phyloP scores from a whole-genome alignment of 768 basidiomycete species.

The Trametes gibbosa region DNA sequence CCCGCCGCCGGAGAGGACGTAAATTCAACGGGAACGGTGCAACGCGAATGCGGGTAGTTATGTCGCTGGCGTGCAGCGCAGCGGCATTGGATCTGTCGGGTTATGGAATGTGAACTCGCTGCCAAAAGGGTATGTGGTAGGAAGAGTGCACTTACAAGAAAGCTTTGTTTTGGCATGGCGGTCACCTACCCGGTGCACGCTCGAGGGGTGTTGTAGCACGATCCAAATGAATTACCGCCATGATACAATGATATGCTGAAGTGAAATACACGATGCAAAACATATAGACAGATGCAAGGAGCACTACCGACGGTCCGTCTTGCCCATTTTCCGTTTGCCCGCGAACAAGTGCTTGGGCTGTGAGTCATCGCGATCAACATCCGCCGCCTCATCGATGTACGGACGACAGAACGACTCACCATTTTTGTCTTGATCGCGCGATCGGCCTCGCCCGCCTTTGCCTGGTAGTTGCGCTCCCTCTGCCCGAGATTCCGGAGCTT shows the following conservation, averaged over 20 bases:
- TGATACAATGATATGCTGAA: constrained; percentile 1
- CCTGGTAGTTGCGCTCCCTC: constrained; percentile 81
- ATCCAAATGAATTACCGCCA: constrained; percentile 5
- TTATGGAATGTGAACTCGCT: too few relatives aligned
- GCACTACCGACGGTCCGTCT: constrained; percentile 70
- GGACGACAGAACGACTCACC: constrained; percentile 44
- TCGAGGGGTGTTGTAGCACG: background rate
- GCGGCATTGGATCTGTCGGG: too few relatives aligned
- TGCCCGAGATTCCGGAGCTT: constrained; percentile 86
- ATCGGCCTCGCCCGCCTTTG: constrained; percentile 90
- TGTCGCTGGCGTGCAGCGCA: too few relatives aligned
- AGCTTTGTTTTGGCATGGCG: too few relatives aligned
- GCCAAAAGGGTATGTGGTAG: too few relatives aligned
- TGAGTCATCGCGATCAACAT: constrained; percentile 9
- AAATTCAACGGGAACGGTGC: too few relatives aligned
- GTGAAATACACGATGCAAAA: background rate
- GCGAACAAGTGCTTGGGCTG: constrained; percentile 87
- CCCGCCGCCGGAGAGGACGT: too few relatives aligned
- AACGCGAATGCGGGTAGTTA: too few relatives aligned
- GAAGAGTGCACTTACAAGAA: too few relatives aligned
- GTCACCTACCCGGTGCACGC: too few relatives aligned
- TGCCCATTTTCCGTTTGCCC: constrained; percentile 83
- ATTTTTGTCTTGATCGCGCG: constrained; percentile 79
- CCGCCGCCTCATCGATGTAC: background rate
- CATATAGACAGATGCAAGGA: background rate